These are phyloP conservation scores for Turritis glabra DNA, from an alignment of 345 rosid species.

Conservation along the genomic window DNA sequence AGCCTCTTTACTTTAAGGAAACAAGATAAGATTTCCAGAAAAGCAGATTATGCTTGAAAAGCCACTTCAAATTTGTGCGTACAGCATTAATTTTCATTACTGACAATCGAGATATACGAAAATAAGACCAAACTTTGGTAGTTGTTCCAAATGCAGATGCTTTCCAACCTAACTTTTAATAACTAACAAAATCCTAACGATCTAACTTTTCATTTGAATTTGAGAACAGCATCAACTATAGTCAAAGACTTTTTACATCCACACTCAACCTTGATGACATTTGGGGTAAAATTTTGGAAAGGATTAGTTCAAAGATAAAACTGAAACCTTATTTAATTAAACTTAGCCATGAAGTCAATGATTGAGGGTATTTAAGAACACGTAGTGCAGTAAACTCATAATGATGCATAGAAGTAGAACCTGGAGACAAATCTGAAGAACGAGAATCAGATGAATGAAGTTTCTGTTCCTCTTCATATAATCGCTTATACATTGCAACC, in stretches of 20 bases:
- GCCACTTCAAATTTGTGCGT: neutral
- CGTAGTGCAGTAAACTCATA: constrained; percentile 16
- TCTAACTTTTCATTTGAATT: neutral
- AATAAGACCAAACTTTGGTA: constrained; percentile 1
- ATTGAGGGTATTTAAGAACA: constrained; percentile 14
- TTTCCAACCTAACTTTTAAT: neutral
- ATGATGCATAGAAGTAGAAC: constrained; percentile 44
- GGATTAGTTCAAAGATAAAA: constrained; percentile 11
- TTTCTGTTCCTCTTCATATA: constrained; percentile 91
- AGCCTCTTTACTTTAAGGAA: constrained; percentile 9
- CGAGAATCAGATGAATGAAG: constrained; percentile 51
- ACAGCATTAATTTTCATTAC: neutral
- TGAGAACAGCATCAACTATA: neutral
- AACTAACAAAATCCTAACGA: neutral
- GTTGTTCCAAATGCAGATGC: constrained; percentile 15
- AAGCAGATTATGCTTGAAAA: neutral
- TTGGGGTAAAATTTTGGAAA: constrained; percentile 7
- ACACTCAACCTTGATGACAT: constrained; percentile 2
- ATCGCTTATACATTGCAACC: constrained; percentile 93
- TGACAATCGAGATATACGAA: neutral
- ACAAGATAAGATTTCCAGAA: constrained; percentile 12
- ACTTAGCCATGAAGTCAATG: constrained; percentile 12
- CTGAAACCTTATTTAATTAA: constrained; percentile 2
- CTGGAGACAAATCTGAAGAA: constrained; percentile 50
- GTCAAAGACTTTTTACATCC: constrained; percentile 12